Evolutionary conservation across 306 rosid species (phyloP), one percentile per base, ranked within the genome.

Genomic region (Cicer chorassanicum): DNA sequence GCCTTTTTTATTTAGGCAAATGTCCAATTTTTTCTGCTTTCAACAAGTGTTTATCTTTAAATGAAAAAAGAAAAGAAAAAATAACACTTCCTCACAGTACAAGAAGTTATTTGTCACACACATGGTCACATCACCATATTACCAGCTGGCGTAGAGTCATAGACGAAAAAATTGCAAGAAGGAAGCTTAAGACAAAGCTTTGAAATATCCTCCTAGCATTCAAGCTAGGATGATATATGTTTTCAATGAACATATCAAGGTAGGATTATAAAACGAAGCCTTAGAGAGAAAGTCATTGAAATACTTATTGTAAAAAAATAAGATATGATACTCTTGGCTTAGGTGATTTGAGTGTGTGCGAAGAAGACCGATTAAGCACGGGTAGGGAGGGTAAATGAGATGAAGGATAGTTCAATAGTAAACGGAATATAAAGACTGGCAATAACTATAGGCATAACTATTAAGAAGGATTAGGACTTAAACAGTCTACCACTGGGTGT

Each of bases 151-250:
- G 4, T 29, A 29, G 34, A 29, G 34, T 29, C 4, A 5, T 62
- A 46, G 11, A 55, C 24, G 38, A 44, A 15, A 56, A 53, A 68
- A 4, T 34, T 18, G 34, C 11, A 68, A 56, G 54, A 36, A 38
- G 18, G 45, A 19, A 68, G 44, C 64, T 69, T 21, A 59, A 77
- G 62, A 77, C 9, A 59, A 6, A 19, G 16, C 64, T 57, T 45
- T 15, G 14, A 61, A 69, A 54, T 39, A 60, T 63, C 43, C n/a
- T 46, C 70, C 45, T 7, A 15, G 49, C 15, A 19, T 60, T 78
- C 76, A 69, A 44, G 64, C 44, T 29, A 15, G 2, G 49, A 40
- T 57, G 34, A 43, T 16, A 43, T 46, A 60, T 69, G 54, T 3
- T 48, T 48, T 68, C 12, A 34, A 49, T 34, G n/a, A 4, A 68